Base-by-base conservation (phyloP, 345 rosid genomes). In the Eucalyptus pumila region DNA sequence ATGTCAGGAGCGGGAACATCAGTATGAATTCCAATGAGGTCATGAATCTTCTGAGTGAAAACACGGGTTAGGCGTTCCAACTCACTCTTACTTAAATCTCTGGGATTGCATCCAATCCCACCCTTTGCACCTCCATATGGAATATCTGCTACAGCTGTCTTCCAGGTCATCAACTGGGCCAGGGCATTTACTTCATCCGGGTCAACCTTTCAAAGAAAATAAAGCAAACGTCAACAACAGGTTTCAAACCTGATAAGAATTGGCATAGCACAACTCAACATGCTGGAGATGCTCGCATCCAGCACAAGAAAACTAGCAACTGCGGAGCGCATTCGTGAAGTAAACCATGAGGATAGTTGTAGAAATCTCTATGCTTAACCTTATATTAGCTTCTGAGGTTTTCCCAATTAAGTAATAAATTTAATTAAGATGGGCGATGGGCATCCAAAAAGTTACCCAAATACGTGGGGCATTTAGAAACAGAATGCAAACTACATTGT, bases 91-190 rank as follows among this genome's bases (percentile, higher is more conserved):
- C 95, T 94, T 85, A 97, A 92, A 27, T 95, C 97, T 87, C 94
- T 92, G 27, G 98, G 97, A 76, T 7, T 92, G 90, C 99, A 97
- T 54, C 98, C 98, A 27, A 97, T 97, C 52, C 99, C 99, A 62
- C 99, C 99, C 93, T 97, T 97, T 19, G 99, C 99, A 86, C 99
- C 99, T 45, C 98, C 99, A 86, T 97, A 97, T 8, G 99, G 99
- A 88, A 97, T 97, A 88, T 97, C 96, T 15, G 96, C 99, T 27
- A 97, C 99, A 14, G 98, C 99, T 30, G 98, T 96, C 93, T 97
- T 97, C 99, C 99, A 97, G 44, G 99, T 97, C 99, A 97, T 97
- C 50, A 97, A 90, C 91, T 97, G 99, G 90, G 99, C 99, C 87
- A 97, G 89, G 37, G 99, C 99, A 92, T 97, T 97, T 26, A 97